A percentile compares a stretch with the other conserved stretches of the same genome.
phyloP scores from a whole-genome alignment of 345 rosid species.

The Dipteronia dyeriana region DNA sequence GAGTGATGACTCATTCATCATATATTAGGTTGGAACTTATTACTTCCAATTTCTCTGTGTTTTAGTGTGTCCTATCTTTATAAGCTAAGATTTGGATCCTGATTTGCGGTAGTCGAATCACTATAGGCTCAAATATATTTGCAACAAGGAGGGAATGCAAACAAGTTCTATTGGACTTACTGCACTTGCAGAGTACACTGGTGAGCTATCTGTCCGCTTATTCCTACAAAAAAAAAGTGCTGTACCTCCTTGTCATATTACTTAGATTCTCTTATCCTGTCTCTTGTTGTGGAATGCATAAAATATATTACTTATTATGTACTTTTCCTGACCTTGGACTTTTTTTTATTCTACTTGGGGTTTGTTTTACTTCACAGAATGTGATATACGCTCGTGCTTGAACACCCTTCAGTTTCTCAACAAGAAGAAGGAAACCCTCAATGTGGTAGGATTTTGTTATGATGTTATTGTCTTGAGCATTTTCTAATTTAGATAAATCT shows the following conservation, averaged over 20 bases:
- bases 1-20: background rate
- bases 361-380: slow-evolving; percentile 53
- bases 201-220: slow-evolving; percentile 40
- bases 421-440: slow-evolving; percentile 79
- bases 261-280: background rate
- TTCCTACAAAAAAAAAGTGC: background rate
- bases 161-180: slow-evolving; percentile 82
- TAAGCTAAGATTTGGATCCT: slow-evolving; percentile 4
- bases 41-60: background rate
- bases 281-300: background rate
- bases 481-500: slow-evolving; percentile 1
- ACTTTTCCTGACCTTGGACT: slow-evolving; percentile 1
- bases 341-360: background rate
- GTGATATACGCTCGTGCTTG: slow-evolving; percentile 93
- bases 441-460: slow-evolving; percentile 53
- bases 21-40: background rate
- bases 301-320: background rate
- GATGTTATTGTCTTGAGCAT: background rate
- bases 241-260: background rate
- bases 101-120: slow-evolving; percentile 6
- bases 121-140: slow-evolving; percentile 79
- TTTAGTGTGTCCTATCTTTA: background rate
- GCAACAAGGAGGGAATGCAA: slow-evolving; percentile 83
- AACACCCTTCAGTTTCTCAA: slow-evolving; percentile 97
- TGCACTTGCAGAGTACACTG: slow-evolving; percentile 86